Conservation (phyloP, 108 stramenopile species). For the Nitzschia sp. region DNA sequence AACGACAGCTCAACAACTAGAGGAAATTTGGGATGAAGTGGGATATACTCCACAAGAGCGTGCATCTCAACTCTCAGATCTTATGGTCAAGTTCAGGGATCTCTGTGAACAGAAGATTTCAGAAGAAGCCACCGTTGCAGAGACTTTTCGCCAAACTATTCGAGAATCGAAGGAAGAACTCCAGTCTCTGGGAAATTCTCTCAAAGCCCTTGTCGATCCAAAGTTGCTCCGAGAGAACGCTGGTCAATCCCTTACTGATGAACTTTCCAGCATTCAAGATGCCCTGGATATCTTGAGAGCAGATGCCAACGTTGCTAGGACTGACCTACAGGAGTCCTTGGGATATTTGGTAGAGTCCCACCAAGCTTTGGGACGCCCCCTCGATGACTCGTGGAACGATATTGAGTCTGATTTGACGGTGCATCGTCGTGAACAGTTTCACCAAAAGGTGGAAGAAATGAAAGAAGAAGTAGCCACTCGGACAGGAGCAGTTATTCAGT, state of each 20-base stretch:
- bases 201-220: constrained; percentile 54
- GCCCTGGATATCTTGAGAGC: constrained; percentile 56
- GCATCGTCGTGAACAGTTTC: constrained; percentile 55
- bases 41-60: constrained; percentile 82
- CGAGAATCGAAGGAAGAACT: constrained; percentile 59
- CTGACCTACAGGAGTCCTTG: constrained; percentile 49
- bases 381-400: constrained; percentile 64
- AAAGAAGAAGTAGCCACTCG: constrained; percentile 64
- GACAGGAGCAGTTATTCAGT: constrained; percentile 58
- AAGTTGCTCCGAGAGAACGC: constrained; percentile 35
- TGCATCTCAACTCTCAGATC: constrained; percentile 64
- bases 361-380: constrained; percentile 49
- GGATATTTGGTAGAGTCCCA: constrained; percentile 62
- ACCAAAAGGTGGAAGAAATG: constrained; percentile 63
- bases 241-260: constrained; percentile 56
- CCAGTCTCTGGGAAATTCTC: constrained; percentile 39
- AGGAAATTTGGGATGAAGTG: constrained; percentile 79
- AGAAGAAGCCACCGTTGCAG: constrained; percentile 68
- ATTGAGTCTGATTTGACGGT: constrained; percentile 64
- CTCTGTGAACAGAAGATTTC: constrained; percentile 71
- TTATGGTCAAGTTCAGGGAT: constrained; percentile 57
- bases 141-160: constrained; percentile 80
- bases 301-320: constrained; percentile 39
- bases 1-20: constrained; percentile 67
- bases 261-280: constrained; percentile 55